These are phyloP conservation scores for Murraya koenigii DNA, from an alignment of 345 rosid species.

Conservation along the genomic window DNA sequence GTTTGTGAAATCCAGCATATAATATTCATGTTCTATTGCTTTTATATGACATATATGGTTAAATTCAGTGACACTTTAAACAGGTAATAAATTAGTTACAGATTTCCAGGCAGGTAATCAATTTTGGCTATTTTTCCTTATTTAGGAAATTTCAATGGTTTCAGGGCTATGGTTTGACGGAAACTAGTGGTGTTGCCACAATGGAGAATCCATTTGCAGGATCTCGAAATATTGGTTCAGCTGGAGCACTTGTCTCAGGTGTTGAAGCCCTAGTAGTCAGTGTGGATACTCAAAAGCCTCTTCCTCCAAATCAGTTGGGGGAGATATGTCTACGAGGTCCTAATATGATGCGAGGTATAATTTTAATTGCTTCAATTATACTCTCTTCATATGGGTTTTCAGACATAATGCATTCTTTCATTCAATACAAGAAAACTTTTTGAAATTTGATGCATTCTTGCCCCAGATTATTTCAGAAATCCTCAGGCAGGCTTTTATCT, in stretches of 20 bases:
- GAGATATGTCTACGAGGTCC: constrained; percentile 95
- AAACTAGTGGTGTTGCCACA: constrained; percentile 67
- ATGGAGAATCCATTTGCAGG: constrained; percentile 51
- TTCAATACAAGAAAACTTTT: neutral
- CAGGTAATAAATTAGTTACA: neutral
- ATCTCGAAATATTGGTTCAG: constrained; percentile 56
- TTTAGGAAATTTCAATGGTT: constrained; percentile 11
- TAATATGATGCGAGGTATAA: constrained; percentile 84
- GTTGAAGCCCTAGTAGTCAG: constrained; percentile 72
- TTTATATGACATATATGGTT: neutral
- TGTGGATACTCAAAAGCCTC: constrained; percentile 56
- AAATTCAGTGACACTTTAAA: neutral
- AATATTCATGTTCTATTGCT: neutral
- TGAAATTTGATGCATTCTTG: no score
- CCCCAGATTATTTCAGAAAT: no score
- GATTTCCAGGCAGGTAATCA: neutral
- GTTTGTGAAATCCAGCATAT: neutral
- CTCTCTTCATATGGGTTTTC: neutral
- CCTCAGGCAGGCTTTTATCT: neutral
- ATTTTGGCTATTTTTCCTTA: neutral
- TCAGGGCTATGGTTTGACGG: constrained; percentile 96
- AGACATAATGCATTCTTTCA: neutral
- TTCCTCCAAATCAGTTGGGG: constrained; percentile 74
- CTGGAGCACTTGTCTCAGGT: constrained; percentile 68
- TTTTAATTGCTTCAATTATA: neutral